These are phyloP conservation scores for Talaromyces sp. DNA, from an alignment of 2,329 filamentous ascomycete species.

Conservation along the genomic window DNA sequence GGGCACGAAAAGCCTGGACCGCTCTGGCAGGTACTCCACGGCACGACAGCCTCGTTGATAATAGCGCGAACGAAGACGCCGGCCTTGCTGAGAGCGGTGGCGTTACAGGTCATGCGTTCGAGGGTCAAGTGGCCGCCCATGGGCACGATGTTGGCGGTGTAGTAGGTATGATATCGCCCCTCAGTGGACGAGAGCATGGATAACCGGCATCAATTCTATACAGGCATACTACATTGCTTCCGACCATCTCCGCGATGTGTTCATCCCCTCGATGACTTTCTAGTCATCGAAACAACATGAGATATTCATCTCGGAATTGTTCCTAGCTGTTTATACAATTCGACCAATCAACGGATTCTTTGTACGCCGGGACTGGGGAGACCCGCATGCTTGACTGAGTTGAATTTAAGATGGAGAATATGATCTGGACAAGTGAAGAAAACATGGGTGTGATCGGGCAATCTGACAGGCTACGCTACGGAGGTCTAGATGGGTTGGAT, in stretches of 20 bases:
- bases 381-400: neutral
- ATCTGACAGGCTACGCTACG: neutral
- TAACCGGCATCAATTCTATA: neutral
- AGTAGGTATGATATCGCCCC: neutral
- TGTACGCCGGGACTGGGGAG: neutral
- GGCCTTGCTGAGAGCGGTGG: neutral
- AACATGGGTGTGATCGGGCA: neutral
- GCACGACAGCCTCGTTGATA: neutral
- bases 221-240: neutral
- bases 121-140: slow-evolving; percentile 1
- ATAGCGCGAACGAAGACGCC: neutral
- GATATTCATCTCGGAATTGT: neutral
- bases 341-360: neutral
- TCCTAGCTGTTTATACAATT: neutral
- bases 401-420: neutral
- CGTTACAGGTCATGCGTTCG: neutral
- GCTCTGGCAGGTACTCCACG: neutral
- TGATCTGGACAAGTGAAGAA: neutral
- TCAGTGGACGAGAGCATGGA: neutral
- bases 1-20: neutral
- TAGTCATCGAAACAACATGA: neutral
- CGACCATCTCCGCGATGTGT: neutral
- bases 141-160: neutral
- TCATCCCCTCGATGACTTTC: neutral
- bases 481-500: neutral